A percentile compares a stretch with the other conserved stretches of the same genome.
Evolutionary conservation across 2,329 filamentous ascomycete genomes (phyloP).

Genomic region (Fulvia fulva): DNA sequence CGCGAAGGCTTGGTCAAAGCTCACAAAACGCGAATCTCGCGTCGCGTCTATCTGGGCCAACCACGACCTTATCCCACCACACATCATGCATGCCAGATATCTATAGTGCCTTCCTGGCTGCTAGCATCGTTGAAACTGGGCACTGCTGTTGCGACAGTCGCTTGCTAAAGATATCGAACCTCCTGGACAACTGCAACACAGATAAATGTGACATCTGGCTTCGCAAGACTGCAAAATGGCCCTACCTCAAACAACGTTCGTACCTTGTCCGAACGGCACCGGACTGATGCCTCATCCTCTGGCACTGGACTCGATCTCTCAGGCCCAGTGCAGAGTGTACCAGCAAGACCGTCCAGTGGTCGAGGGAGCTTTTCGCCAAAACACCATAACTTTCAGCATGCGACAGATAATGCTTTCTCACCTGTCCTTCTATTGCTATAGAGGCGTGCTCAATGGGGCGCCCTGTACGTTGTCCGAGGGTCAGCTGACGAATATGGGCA

Average conservation of each 20-base stretch:
- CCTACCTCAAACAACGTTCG: neutral
- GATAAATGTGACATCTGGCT: neutral
- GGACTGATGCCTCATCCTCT: neutral
- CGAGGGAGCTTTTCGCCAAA: neutral
- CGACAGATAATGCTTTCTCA: neutral
- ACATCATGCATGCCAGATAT: neutral
- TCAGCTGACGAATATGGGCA: neutral
- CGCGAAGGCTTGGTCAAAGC: neutral
- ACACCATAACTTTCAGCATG: neutral
- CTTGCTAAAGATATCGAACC: neutral
- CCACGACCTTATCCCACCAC: neutral
- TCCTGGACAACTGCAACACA: neutral
- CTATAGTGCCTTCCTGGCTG: neutral
- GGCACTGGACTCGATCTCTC: neutral
- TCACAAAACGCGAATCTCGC: neutral
- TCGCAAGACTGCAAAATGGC: neutral
- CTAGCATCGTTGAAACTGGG: neutral
- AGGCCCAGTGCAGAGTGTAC: neutral
- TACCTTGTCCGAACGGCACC: neutral
- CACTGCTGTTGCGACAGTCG: neutral
- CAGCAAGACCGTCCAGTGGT: neutral
- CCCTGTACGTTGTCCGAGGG: neutral
- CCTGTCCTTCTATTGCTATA: neutral
- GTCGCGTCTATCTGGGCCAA: neutral
- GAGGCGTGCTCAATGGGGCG: neutral